Evolutionary conservation across 1,284 basidiomycete species (phyloP), one percentile per base, ranked within the genome.

Genomic region (Entoloma clypeatum): DNA sequence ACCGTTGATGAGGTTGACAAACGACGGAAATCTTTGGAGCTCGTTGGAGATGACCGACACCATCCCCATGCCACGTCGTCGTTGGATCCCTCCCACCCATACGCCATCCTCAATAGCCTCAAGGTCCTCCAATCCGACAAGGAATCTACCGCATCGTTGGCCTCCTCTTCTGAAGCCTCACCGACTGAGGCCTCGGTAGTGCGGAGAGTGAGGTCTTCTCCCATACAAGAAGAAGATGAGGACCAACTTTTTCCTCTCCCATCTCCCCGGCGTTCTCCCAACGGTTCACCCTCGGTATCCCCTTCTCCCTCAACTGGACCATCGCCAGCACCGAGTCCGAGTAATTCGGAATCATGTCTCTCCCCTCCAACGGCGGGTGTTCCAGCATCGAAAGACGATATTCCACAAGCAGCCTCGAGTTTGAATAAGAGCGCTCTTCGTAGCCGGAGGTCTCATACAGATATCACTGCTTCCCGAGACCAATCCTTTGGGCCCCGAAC

Each of bases 1-100:
- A 73, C 61, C 2, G 77, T 82, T 0, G 81, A 84, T 48, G 80
- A 84, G 53, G 69, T 79, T 2, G 79, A 80, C 46, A 74, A 67
- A 51, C 64, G 70, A n/a, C 64, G 69, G 13, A 64, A 64, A 36
- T 67, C 67, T 4, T 59, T 53, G n/a, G 65, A 70, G 21, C 46
- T 43, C 39, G 21, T 23, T 33, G 39, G 50, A 39, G 57, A 54
- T 34, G 50, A 53, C 21, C 45, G 34, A 37, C 38, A 44, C 7
- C 41, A 43, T 10, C 27, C 36, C 3, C 23, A 37, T 35, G 29
- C 39, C 16, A 40, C 45, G n/a, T 16, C 41, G 11, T 37, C 32
- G 9, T 44, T 43, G 9, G 41, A 41, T 26, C 3, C 26, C 38
- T 8, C 42, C 34, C 23, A 39, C 26, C 4, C 27, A 36, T 26